phyloP scores from a whole-genome alignment of 345 rosid genomes.

The Populus simonii region DNA sequence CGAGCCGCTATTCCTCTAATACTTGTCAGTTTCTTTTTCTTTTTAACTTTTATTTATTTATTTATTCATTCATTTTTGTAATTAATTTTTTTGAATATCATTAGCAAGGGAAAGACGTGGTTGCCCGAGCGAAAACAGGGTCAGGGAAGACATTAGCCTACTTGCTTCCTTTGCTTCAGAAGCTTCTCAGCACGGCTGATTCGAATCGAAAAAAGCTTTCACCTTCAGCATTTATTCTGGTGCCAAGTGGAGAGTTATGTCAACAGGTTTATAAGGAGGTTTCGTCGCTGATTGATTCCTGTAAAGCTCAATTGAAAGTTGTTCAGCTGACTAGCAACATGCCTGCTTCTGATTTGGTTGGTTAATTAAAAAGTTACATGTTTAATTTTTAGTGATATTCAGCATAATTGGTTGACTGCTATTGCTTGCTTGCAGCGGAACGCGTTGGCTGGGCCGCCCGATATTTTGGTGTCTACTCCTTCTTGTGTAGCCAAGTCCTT shows the following conservation, averaged over 20 bases:
- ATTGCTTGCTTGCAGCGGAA: constrained; percentile 46
- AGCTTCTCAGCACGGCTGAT: constrained; percentile 49
- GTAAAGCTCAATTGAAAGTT: constrained; percentile 73
- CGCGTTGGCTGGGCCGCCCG: constrained; percentile 71
- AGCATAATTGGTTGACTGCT: neutral
- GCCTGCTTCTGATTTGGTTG: constrained; percentile 72
- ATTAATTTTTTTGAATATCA: neutral
- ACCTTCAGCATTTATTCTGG: constrained; percentile 72
- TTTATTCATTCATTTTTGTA: neutral
- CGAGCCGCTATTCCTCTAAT: constrained; percentile 63
- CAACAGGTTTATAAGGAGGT: constrained; percentile 83
- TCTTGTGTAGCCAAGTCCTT: constrained; percentile 81
- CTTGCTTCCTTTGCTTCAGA: constrained; percentile 81
- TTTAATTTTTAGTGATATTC: neutral
- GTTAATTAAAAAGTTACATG: constrained; percentile 2
- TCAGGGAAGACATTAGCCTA: constrained; percentile 91
- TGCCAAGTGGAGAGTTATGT: constrained; percentile 75
- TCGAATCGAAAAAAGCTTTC: constrained; percentile 53
- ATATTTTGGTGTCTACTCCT: constrained; percentile 75
- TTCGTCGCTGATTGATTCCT: constrained; percentile 57
- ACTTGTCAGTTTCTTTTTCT: constrained; percentile 38
- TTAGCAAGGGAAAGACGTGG: constrained; percentile 89
- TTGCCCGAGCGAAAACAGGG: constrained; percentile 84
- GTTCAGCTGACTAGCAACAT: constrained; percentile 69
- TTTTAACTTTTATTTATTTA: neutral